These are phyloP conservation scores for Neospora caninum DNA, from an alignment of 169 alveolate species.

Conservation along the genomic window DNA sequence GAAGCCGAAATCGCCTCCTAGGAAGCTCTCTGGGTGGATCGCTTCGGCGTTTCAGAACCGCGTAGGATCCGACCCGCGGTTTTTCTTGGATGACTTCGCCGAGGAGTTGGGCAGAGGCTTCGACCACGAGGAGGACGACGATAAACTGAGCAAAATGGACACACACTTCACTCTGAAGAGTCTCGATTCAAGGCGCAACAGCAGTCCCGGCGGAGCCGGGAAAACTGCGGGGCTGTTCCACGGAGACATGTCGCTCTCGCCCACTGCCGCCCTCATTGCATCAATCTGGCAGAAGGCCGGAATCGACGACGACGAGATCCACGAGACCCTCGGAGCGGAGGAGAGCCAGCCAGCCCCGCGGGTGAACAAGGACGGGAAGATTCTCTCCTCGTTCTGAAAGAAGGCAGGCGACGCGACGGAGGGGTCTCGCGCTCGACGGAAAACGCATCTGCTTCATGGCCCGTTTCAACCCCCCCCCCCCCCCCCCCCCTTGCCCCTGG, in stretches of 20 bases:
- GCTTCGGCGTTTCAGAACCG: neutral
- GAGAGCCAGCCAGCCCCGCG: neutral
- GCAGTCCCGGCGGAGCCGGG: neutral
- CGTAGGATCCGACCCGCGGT: neutral
- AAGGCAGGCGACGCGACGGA: neutral
- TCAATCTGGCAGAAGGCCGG: slow-evolving; percentile 14
- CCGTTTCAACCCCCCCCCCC: too few species aligned
- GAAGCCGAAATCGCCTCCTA: neutral
- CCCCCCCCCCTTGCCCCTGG: too few species aligned
- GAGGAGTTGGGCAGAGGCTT: neutral
- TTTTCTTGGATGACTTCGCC: neutral
- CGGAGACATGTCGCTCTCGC: neutral
- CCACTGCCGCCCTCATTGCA: slow-evolving; percentile 11
- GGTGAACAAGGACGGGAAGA: neutral
- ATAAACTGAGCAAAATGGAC: neutral
- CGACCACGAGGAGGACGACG: neutral
- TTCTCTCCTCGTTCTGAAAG: neutral
- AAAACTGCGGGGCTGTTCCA: neutral
- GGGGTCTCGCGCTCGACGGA: too few species aligned
- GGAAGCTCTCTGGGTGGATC: neutral
- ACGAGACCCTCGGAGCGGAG: too few species aligned
- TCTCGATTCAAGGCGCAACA: neutral
- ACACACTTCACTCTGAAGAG: neutral
- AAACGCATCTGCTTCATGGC: too few species aligned
- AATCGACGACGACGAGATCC: neutral